A percentile compares a stretch with the other conserved stretches of the same genome.
These are phyloP conservation scores for Geum urbanum DNA, from an alignment of 306 rosid species.

Conservation along the genomic window DNA sequence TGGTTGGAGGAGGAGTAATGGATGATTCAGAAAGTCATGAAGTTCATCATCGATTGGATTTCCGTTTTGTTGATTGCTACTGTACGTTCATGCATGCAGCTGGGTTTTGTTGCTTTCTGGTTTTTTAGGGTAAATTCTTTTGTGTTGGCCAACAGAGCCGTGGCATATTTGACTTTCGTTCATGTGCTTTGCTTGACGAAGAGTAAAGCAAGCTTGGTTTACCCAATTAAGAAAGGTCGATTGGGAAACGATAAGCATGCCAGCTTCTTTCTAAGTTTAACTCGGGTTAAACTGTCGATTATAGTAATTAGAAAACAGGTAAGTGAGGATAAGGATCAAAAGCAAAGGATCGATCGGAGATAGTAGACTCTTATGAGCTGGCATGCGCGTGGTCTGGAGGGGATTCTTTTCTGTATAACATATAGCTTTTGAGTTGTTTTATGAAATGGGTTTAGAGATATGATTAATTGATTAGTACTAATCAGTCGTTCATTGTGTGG, in stretches of 20 bases:
- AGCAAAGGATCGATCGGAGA: slow-evolving; percentile 6
- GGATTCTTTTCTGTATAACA: slow-evolving; percentile 36
- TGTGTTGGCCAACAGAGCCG: slow-evolving; percentile 15
- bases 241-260: slow-evolving; percentile 7
- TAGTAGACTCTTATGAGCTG: slow-evolving; percentile 30
- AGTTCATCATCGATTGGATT: slow-evolving; percentile 18
- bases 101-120: background rate
- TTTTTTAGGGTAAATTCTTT: background rate
- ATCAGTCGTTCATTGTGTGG: slow-evolving; percentile 9
- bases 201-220: slow-evolving; percentile 1
- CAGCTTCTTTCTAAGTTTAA: slow-evolving; percentile 20
- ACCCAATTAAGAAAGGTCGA: background rate
- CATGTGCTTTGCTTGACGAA: slow-evolving; percentile 1
- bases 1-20: background rate
- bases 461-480: background rate
- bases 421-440: slow-evolving; percentile 59
- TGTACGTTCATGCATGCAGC: slow-evolving; percentile 3
- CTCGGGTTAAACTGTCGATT: slow-evolving; percentile 24
- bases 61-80: background rate
- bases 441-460: slow-evolving; percentile 15
- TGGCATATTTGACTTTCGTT: slow-evolving; percentile 16
- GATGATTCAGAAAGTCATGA: slow-evolving; percentile 13
- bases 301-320: slow-evolving; percentile 28
- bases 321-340: slow-evolving; percentile 67
- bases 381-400: slow-evolving; percentile 55